Percentiles rank a stretch among this genome's conserved stretches.
Conservation (phyloP, 306 rosid species). For the Dryas drummondii region DNA sequence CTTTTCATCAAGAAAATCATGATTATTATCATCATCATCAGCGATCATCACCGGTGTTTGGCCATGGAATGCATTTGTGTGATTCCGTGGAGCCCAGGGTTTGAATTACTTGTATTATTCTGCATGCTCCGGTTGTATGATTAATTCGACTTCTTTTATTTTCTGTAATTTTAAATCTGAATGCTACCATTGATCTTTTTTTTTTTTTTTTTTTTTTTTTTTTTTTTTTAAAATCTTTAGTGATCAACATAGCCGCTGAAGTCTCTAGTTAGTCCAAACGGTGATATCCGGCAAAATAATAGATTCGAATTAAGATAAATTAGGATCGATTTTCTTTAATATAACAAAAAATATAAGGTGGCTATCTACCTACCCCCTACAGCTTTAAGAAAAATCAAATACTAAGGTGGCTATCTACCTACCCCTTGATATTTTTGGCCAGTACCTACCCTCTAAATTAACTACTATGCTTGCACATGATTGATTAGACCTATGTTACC, state of each 20-base stretch:
- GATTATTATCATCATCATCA: not conserved
- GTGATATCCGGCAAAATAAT: too few species aligned
- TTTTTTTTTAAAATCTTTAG: not conserved
- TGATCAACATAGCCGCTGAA: not conserved
- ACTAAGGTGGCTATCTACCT: too few species aligned
- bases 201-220: not conserved
- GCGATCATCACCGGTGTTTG: not conserved
- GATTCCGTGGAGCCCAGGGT: slow-evolving; percentile 1
- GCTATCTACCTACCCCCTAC: too few species aligned
- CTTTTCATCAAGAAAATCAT: slow-evolving; percentile 10
- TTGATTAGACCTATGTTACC: not conserved
- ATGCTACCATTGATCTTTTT: not conserved
- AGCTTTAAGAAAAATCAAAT: too few species aligned
- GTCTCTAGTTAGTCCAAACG: too few species aligned
- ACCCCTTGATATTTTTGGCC: too few species aligned
- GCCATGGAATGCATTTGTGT: slow-evolving; percentile 13
- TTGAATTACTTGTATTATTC: not conserved
- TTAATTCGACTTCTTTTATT: not conserved
- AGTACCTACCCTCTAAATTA: too few species aligned
- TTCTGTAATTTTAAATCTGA: not conserved
- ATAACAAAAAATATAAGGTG: too few species aligned
- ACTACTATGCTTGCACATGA: not conserved
- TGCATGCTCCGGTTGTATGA: slow-evolving; percentile 13
- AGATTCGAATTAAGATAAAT: too few species aligned
- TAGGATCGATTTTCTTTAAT: too few species aligned